Evolutionary conservation across 1,139 yeast genomes (phyloP).

Genomic region (Candida sanyaensis): DNA sequence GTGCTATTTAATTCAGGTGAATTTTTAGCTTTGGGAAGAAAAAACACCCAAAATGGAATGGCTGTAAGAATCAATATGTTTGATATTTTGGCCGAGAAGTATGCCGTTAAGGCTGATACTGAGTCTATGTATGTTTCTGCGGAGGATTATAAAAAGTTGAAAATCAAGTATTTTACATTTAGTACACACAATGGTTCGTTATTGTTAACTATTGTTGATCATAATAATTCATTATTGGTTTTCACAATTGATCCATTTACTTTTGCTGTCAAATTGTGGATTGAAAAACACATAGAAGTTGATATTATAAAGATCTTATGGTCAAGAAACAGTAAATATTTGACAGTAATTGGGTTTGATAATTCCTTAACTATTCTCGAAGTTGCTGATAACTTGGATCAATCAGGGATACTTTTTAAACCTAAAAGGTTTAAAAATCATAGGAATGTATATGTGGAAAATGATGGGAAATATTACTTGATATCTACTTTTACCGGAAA

Average conservation of each 20-base stretch:
- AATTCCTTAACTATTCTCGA: slow-evolving; percentile 8
- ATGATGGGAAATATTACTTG: slow-evolving; percentile 1
- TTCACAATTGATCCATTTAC: slow-evolving; percentile 20
- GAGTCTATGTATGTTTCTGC: slow-evolving; percentile 20
- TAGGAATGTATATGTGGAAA: slow-evolving; percentile 6
- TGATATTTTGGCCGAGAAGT: slow-evolving; percentile 25
- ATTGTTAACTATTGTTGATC: slow-evolving; percentile 13
- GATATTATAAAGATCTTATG: slow-evolving; percentile 14
- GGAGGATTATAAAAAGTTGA: slow-evolving; percentile 23
- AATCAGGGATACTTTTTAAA: neutral
- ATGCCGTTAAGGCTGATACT: slow-evolving; percentile 14
- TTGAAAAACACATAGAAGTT: slow-evolving; percentile 2
- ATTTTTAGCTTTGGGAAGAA: slow-evolving; percentile 32
- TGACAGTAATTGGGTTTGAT: slow-evolving; percentile 10
- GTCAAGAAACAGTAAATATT: slow-evolving; percentile 10
- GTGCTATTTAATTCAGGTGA: slow-evolving; percentile 44
- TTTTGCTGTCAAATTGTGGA: slow-evolving; percentile 5
- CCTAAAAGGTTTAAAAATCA: slow-evolving; percentile 9
- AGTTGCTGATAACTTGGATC: slow-evolving; percentile 5
- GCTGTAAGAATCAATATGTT: slow-evolving; percentile 27
- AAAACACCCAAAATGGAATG: slow-evolving; percentile 14
- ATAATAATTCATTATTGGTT: slow-evolving; percentile 20
- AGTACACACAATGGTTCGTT: slow-evolving; percentile 13
- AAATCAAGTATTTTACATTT: slow-evolving; percentile 33
- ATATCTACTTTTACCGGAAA: slow-evolving; percentile 12